Conservation (phyloP, 129 eudicot genomes). For the Flaveria bidentis region DNA sequence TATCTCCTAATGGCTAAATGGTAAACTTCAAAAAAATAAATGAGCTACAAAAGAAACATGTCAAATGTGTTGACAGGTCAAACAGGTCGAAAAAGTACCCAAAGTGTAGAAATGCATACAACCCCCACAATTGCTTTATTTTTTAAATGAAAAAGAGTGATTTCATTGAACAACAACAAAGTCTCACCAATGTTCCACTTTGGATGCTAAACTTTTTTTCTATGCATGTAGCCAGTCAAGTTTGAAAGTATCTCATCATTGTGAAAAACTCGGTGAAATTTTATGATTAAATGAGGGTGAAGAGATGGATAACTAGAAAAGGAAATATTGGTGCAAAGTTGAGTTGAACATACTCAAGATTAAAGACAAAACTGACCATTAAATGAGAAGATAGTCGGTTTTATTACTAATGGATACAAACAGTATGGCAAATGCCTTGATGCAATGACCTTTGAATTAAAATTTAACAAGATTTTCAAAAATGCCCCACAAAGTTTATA, state of each 20-base stretch:
- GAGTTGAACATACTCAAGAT: neutral
- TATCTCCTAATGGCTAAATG: neutral
- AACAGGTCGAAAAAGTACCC: neutral
- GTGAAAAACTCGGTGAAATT: too few species aligned
- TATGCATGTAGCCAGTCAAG: neutral
- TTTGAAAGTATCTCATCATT: neutral
- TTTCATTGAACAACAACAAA: neutral
- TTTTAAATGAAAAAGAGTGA: neutral
- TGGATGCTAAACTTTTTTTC: neutral
- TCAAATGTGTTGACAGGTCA: neutral
- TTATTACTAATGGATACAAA: neutral
- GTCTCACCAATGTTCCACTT: neutral
- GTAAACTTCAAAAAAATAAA: neutral
- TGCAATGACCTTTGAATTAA: neutral
- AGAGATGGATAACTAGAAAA: neutral
- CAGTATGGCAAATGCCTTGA: neutral
- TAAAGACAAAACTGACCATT: neutral
- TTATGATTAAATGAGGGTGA: neutral
- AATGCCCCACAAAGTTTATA: neutral
- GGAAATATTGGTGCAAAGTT: neutral
- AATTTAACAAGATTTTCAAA: neutral
- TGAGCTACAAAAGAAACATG: neutral
- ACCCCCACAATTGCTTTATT: neutral
- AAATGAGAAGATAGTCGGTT: neutral
- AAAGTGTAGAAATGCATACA: neutral